Evolutionary conservation across 768 basidiomycete species (phyloP), one percentile per base, ranked within the genome.

Genomic region (Termitomyces eurrhizus): DNA sequence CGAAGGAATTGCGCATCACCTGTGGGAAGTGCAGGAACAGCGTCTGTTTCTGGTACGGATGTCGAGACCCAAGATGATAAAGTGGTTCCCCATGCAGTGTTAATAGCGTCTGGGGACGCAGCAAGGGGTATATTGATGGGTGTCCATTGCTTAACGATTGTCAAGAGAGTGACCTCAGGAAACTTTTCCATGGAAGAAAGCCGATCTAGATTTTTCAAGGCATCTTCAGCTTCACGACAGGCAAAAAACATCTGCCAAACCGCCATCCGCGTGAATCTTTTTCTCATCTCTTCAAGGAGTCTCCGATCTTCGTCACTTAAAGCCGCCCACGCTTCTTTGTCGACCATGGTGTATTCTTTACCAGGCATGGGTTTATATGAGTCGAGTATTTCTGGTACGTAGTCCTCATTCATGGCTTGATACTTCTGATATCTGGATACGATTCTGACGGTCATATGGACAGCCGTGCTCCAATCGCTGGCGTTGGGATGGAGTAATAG

Each of bases 181-280:
- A 55, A 60, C 4, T 11, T 29, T 16, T 8, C 44, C 44, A 35
- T 33, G 3, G 46, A 9, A 4, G 18, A 14, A 2, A 60, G 13
- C 11, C 26, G 52, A 42, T 54, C 52, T 26, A 60, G 24, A 26
- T 26, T 24, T 49, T 54, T 36, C 37, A 60, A 21, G 4, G 24
- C 59, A 48, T 49, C 53, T 52, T 61, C 60, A 12, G 60, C 50
- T n/a, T 56, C 41, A 9, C 33, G n/a, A 36, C 26, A 51, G 13
- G 51, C 18, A 12, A 61, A 61, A 41, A 57, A 53, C 44, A 61
- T 53, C 24, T 61, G 51, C 60, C 60, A 61, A 8, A 52, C 51
- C 4, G 56, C 60, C 45, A 61, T 54, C 1, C 8, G 26, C 2
- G 60, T 29, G 39, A 56, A 61, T 35, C 49, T 50, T n/a, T 8